Base-by-base conservation (phyloP, 306 rosid species). In the Delonix regia region DNA sequence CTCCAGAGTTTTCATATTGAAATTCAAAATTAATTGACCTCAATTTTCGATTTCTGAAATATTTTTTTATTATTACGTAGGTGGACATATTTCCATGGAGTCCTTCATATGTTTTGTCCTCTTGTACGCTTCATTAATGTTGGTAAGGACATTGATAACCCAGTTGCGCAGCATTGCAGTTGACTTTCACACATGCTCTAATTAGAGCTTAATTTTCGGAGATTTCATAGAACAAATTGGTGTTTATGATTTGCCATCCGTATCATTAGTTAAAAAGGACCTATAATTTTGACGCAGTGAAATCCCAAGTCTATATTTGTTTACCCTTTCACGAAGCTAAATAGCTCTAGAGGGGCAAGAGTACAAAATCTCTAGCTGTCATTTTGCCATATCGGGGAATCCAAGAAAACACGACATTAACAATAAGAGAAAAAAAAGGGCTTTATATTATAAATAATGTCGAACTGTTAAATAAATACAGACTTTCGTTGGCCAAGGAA, bases 331-430 rank as follows among this genome's bases (percentile, higher is more conserved):
- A 13, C 33, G 39, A 28, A 22, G 11, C 18, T 56, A 22, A 55
- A 44, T 44, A 11, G 65, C 47, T 82, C 69, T 24, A 15, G 38
- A 42, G 41, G 41, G 18, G 56, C 24, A 52, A 33, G 56, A 41
- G 38, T 42, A 71, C 82, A 53, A 71, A 63, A 64, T 13, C 5
- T 11, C 39, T 52, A 59, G 77, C 77, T 75, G 77, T 69, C 84
- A 69, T n/a, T 48, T 75, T 75, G 34, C 60, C 74, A 28, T 11
- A 2, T 16, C 6, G 14, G 62, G 78, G 81, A 82, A 76, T 82
- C 85, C 78, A 51, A 82, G 41, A 77, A 27, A 33, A 42, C 63
- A 22, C 55, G 60, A 34, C 38, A 33, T 69, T 45, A 21, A 33
- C 10, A 53, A 52, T n/a, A n/a, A 18, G 51, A 15, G 4, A 45